Evolutionary conservation across 2,329 filamentous ascomycete genomes (phyloP).

Genomic region (Ambrosiella beaveri): DNA sequence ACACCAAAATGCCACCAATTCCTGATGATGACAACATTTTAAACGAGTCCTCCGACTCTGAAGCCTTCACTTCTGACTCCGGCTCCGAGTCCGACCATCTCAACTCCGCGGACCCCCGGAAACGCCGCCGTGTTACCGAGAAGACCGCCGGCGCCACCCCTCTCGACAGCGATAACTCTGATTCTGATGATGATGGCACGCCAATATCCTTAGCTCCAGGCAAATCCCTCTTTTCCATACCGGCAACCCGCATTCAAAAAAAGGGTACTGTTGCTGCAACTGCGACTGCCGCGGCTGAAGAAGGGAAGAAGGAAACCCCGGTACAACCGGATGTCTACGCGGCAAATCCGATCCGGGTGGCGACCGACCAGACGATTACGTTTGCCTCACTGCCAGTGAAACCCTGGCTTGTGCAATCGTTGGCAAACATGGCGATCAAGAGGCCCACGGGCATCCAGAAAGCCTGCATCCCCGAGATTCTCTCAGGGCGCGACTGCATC

Average conservation of each 20-base stretch:
- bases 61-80: conserved; percentile 6
- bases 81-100: conserved; percentile 32
- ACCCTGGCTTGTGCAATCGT: conserved; percentile 75
- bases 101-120: conserved; percentile 27
- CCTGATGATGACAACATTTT: not conserved
- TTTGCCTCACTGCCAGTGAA: conserved; percentile 59
- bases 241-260: conserved; percentile 36
- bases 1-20: not conserved
- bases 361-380: conserved; percentile 39
- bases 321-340: conserved; percentile 13
- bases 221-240: conserved; percentile 22
- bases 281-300: conserved; percentile 10
- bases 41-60: conserved; percentile 1
- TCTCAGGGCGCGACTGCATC: conserved; percentile 84
- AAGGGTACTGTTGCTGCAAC: conserved; percentile 17
- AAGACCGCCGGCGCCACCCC: conserved; percentile 17
- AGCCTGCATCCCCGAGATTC: conserved; percentile 78
- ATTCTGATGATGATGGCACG: conserved; percentile 15
- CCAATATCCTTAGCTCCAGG: conserved; percentile 17
- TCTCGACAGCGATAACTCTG: conserved; percentile 15
- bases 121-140: conserved; percentile 23
- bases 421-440: conserved; percentile 62
- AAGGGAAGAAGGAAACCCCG: not conserved
- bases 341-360: conserved; percentile 28
- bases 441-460: conserved; percentile 85